Evolutionary conservation across 1,284 basidiomycete species (phyloP), one percentile per base, ranked within the genome.

Genomic region (Boletus mariae): DNA sequence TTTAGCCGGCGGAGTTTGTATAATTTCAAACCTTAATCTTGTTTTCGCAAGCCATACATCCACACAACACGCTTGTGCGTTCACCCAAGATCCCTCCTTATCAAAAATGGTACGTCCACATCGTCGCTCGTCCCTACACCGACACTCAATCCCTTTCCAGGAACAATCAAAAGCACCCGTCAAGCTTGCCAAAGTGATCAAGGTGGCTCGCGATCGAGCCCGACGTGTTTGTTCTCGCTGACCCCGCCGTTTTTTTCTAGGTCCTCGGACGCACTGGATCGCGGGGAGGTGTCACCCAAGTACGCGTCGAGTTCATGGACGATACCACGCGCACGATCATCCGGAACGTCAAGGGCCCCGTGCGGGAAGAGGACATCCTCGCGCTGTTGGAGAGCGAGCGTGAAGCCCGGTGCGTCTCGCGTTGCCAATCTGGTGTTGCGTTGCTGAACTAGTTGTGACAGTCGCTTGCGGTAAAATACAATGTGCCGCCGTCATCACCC

Each of bases 261-360:
- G 94, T 98, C 73, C 88, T 99, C 70, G 97, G 97, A 73, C 88
- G 97, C 70, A 99, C 97, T 71, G 97, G 97, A 62, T 98, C 96
- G 68, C 93, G 97, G 75, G 97, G 97, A 80, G 95, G 95, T 82
- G 95, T 99, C 67, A 99, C 94, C 62, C 97, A 99, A 82, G 95
- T 98, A 75, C 94, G 96, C 65, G 97, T 99, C 66, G 96, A 99
- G 75, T 98, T 99, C 82, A 90, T 99, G 90, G 96, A 99, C 76
- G 96, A 99, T 74, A 86, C 90, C 52, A 86, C 86, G 65, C 92
- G 97, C 67, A 90, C 91, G 62, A 97, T 99, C 77, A 97, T 99
- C 78, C 92, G 96, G 65, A 99, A 99, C 81, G 97, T 99, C 69
- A 99, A 99, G 80, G 97, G 97, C 26, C 95, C 96, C 61, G 95